Percentiles rank a stretch among this genome's conserved stretches.
Conservation (phyloP, 306 rosid species). For the Cicer bijugum region DNA sequence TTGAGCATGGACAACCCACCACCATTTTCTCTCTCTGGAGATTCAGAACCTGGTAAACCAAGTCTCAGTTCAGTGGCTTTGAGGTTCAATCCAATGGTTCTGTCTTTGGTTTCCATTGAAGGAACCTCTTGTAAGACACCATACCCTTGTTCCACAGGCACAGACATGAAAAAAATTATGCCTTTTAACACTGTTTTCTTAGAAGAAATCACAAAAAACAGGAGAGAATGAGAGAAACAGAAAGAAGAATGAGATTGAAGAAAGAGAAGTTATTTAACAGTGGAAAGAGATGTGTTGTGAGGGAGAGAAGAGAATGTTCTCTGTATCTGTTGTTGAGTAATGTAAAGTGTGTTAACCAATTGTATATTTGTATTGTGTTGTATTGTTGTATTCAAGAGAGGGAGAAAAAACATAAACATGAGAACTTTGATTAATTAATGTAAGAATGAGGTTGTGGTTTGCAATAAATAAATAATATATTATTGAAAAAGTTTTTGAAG, state of each 20-base stretch:
- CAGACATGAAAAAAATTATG: slow-evolving; percentile 56
- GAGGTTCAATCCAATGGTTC: slow-evolving; percentile 60
- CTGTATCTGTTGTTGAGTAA: slow-evolving; percentile 41
- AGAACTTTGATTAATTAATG: not conserved
- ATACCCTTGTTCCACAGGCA: slow-evolving; percentile 67
- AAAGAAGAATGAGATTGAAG: slow-evolving; percentile 19
- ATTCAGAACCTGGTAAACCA: slow-evolving; percentile 89
- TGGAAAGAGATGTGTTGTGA: slow-evolving; percentile 20
- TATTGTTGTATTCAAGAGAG: slow-evolving; percentile 22
- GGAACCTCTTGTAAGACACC: slow-evolving; percentile 72
- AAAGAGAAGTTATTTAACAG: slow-evolving; percentile 36
- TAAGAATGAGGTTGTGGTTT: slow-evolving; percentile 20
- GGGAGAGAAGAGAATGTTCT: slow-evolving; percentile 48
- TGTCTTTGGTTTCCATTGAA: slow-evolving; percentile 59
- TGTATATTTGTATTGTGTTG: not conserved
- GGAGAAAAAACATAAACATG: slow-evolving; percentile 1
- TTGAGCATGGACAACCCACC: slow-evolving; percentile 49
- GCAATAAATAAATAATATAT: slow-evolving; percentile 33
- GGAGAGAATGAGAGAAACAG: not conserved
- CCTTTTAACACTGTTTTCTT: not conserved
- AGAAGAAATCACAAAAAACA: slow-evolving; percentile 38
- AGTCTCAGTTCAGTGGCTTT: slow-evolving; percentile 90
- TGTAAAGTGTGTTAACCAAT: not conserved
- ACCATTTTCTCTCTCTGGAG: slow-evolving; percentile 70
- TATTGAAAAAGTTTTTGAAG: slow-evolving; percentile 33